Evolutionary conservation across 1,284 basidiomycete species (phyloP), one percentile per base, ranked within the genome.

Genomic region (Boletus mariae): DNA sequence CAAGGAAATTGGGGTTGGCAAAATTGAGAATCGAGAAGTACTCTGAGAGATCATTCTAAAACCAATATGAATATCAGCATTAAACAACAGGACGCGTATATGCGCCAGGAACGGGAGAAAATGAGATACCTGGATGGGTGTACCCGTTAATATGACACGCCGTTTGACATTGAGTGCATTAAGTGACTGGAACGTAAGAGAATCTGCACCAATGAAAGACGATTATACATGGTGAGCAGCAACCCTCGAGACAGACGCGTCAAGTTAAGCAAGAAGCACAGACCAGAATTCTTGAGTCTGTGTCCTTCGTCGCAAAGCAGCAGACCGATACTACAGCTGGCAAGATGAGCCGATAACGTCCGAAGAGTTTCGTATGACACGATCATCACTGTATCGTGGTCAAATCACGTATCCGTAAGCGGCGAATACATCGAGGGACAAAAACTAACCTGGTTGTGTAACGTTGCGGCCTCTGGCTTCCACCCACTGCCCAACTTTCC

Each of bases 281-380:
- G 57, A 91, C 93, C 92, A 44, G 93, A 91, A 66, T 99, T 99
- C 77, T 99, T 99, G 57, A 99, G 75, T 37, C 96, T 81, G 74
- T 99, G 96, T 2, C 97, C 96, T 74, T 99, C 96, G 64, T 99
- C 96, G 58, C 94, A 97, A 9, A 99, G 83, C 8, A 99, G 73
- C 10, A 99, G 72, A 0, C 97, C 97, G 32, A 99, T 92, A 46
- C 80, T 85, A 55, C 91, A 91, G 55, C 80, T 83, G 1, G 84
- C 84, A 4, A 97, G 77, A 63, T 94, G 83, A 4, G 74, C 83
- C 7, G 85, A 80, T 9, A 97, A 74, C 2, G 87, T 87, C n/a
- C 94, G 84, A 47, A 99, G 78, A 0, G 94, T 98, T 70, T 99
- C 96, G 63, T 99, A 99, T 0, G 97, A 99, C 1, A 98, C 96